phyloP scores from a whole-genome alignment of 345 rosid species.

The Acer campestre region DNA sequence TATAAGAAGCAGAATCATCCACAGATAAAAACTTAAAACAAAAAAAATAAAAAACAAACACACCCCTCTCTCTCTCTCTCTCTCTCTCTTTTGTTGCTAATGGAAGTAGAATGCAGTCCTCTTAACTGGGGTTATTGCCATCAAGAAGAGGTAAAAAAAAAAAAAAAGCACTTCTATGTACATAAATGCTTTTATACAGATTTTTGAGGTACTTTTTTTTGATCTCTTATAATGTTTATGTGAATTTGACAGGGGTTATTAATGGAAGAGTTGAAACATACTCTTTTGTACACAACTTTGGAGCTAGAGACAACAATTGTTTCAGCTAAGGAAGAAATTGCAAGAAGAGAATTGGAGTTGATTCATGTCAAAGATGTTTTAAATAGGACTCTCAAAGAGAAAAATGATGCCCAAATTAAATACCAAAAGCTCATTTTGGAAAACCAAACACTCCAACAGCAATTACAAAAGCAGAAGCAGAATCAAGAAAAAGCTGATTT shows the following conservation, averaged over 20 bases:
- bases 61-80: neutral
- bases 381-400: constrained; percentile 39
- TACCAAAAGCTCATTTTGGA: constrained; percentile 41
- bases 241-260: constrained; percentile 35
- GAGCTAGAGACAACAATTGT: constrained; percentile 50
- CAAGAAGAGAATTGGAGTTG: constrained; percentile 45
- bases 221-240: neutral
- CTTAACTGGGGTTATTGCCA: constrained; percentile 34
- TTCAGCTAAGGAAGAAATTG: constrained; percentile 56
- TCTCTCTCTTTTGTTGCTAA: neutral
- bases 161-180: neutral
- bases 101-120: constrained; percentile 51
- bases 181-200: neutral
- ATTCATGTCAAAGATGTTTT: constrained; percentile 44
- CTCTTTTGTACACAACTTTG: constrained; percentile 40
- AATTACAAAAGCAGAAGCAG: constrained; percentile 20
- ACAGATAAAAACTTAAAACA: neutral
- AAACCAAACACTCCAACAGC: constrained; percentile 34
- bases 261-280: constrained; percentile 46
- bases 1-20: constrained; percentile 31
- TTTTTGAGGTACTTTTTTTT: neutral
- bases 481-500: constrained; percentile 12
- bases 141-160: constrained; percentile 41
- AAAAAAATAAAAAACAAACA: neutral
- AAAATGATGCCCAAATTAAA: constrained; percentile 42